A percentile compares a stretch with the other conserved stretches of the same genome.
Conservation (phyloP, 352 stramenopile genomes). For the Pythium sp. region DNA sequence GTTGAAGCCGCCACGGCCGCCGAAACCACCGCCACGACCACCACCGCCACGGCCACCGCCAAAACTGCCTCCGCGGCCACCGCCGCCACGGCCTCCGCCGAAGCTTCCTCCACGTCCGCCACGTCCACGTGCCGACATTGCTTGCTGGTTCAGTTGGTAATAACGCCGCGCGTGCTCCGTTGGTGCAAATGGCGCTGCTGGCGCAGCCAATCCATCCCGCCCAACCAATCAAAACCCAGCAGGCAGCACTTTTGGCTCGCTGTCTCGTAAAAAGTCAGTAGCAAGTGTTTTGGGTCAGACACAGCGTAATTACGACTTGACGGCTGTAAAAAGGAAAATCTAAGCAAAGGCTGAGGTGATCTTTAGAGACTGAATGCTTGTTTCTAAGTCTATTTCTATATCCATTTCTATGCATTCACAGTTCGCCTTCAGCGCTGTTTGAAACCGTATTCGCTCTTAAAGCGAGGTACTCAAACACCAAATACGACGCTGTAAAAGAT, state of each 20-base stretch:
- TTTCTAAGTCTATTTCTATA: neutral
- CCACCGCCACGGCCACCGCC: conserved; percentile 31
- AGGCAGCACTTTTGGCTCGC: neutral
- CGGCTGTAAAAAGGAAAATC: neutral
- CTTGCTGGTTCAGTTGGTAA: conserved; percentile 14
- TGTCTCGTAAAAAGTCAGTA: conserved; percentile 10
- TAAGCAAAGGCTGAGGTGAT: neutral
- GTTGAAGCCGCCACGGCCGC: conserved; percentile 36
- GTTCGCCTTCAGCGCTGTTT: neutral
- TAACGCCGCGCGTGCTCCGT: conserved; percentile 6
- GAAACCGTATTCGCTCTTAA: neutral
- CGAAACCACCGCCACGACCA: conserved; percentile 37
- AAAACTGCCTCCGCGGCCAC: conserved; percentile 36
- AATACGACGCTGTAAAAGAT: too few relatives aligned
- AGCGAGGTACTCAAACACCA: neutral
- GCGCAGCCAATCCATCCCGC: conserved; percentile 7
- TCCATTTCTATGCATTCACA: conserved; percentile 10
- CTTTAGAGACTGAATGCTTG: neutral
- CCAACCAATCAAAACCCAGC: conserved; percentile 15
- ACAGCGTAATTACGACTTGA: neutral
- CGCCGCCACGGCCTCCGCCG: conserved; percentile 47
- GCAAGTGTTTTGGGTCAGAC: neutral
- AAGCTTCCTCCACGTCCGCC: conserved; percentile 41
- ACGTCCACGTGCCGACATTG: conserved; percentile 65
- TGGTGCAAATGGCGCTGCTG: conserved; percentile 5